A percentile compares a stretch with the other conserved stretches of the same genome.
These are phyloP conservation scores for Aureobasidium sp. DNA, from an alignment of 2,329 filamentous ascomycete species.

Conservation along the genomic window DNA sequence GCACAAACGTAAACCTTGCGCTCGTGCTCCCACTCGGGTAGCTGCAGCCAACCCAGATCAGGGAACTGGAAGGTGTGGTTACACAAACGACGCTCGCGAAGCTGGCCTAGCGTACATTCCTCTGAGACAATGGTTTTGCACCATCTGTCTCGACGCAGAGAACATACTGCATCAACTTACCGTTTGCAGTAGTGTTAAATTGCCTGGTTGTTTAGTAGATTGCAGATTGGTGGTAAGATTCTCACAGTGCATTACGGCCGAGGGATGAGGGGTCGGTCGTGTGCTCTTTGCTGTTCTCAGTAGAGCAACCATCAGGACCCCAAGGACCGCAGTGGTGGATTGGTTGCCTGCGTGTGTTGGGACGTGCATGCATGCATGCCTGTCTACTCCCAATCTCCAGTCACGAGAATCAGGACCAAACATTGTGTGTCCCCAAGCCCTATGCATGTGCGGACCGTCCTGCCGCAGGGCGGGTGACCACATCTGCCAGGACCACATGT, in stretches of 20 bases:
- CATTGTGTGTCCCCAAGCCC: background rate
- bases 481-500: slow-evolving; percentile 3
- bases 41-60: slow-evolving; percentile 11
- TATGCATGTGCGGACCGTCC: background rate
- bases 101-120: slow-evolving; percentile 1
- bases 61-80: slow-evolving; percentile 1
- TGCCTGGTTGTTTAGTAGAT: background rate
- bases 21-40: slow-evolving; percentile 6
- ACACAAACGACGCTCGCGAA: background rate
- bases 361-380: background rate
- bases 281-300: background rate
- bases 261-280: background rate
- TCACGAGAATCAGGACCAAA: slow-evolving; percentile 10
- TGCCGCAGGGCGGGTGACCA: slow-evolving; percentile 2
- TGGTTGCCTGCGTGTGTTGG: background rate
- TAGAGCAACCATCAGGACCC: background rate
- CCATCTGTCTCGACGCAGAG: background rate
- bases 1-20: slow-evolving; percentile 2
- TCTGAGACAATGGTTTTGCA: background rate
- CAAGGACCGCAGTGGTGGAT: background rate
- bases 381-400: background rate
- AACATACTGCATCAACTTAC: background rate
- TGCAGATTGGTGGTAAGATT: background rate
- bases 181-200: background rate
- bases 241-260: background rate